A percentile compares a stretch with the other conserved stretches of the same genome.
Evolutionary conservation across 345 rosid genomes (phyloP).

Genomic region (Salix purpurea): DNA sequence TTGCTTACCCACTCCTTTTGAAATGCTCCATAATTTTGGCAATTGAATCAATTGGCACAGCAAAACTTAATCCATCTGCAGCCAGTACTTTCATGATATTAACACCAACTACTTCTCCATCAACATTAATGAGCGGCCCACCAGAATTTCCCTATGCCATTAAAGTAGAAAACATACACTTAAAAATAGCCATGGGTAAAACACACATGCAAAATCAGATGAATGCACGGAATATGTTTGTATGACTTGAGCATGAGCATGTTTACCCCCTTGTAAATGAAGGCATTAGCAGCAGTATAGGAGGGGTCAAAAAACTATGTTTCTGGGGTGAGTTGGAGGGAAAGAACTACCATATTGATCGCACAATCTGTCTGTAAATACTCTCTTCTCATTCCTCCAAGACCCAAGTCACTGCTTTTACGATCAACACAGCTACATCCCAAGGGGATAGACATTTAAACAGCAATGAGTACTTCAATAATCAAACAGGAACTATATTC

Average conservation of each 20-base stretch:
- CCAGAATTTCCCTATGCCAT: slow-evolving; percentile 81
- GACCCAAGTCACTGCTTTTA: slow-evolving; percentile 93
- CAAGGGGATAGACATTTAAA: slow-evolving; percentile 1
- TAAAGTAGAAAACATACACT: slow-evolving; percentile 7
- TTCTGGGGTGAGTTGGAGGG: slow-evolving; percentile 8
- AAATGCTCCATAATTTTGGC: slow-evolving; percentile 74
- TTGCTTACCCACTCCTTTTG: slow-evolving; percentile 68
- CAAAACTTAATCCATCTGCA: slow-evolving; percentile 77
- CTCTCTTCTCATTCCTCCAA: slow-evolving; percentile 79
- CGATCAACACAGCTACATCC: slow-evolving; percentile 77
- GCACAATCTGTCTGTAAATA: slow-evolving; percentile 90
- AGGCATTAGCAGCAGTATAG: too few species aligned
- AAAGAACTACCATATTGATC: slow-evolving; percentile 57
- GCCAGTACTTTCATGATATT: slow-evolving; percentile 76
- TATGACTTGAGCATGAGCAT: not conserved
- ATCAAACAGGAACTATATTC: not conserved
- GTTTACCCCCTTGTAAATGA: not conserved
- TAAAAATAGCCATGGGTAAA: not conserved
- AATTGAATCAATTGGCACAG: slow-evolving; percentile 80
- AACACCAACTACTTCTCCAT: slow-evolving; percentile 87
- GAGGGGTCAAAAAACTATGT: not conserved
- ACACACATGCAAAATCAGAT: not conserved
- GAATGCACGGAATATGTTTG: not conserved
- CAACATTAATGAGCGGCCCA: slow-evolving; percentile 86
- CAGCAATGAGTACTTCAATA: slow-evolving; percentile 5